Evolutionary conservation across 2,329 filamentous ascomycete species (phyloP).

Genomic region (Helminthosporium solani): DNA sequence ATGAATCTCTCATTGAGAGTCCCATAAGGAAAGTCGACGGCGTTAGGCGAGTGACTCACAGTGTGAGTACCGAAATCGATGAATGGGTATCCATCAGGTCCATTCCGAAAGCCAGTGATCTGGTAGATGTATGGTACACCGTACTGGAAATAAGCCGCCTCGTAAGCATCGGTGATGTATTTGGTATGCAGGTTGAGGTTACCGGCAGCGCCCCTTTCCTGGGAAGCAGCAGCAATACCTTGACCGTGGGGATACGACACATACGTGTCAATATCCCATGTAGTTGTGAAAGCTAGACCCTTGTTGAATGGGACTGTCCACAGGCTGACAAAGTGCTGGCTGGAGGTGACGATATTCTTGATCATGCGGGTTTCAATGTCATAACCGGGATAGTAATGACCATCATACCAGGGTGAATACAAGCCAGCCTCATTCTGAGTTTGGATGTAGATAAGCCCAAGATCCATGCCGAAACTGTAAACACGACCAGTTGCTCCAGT

Average conservation of each 20-base stretch:
- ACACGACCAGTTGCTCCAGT: constrained; percentile 5
- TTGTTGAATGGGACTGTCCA: constrained; percentile 9
- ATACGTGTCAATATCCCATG: constrained; percentile 10
- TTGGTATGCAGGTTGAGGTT: constrained; percentile 9
- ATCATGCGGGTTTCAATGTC: constrained; percentile 7
- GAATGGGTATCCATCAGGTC: constrained; percentile 4
- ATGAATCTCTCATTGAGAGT: constrained; percentile 1
- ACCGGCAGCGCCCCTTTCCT: constrained; percentile 4
- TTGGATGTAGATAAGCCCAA: constrained; percentile 4
- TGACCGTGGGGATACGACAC: constrained; percentile 9
- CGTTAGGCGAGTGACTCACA: constrained; percentile 9
- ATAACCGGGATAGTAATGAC: constrained; percentile 8
- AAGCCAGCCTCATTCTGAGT: constrained; percentile 3
- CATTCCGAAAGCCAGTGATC: constrained; percentile 5
- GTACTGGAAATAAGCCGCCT: constrained; percentile 9
- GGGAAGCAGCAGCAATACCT: constrained; percentile 8
- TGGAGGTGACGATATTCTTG: constrained; percentile 7
- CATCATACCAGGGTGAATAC: constrained; percentile 6
- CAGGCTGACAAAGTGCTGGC: constrained; percentile 5
- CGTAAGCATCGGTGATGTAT: constrained; percentile 7
- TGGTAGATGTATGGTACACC: constrained; percentile 9
- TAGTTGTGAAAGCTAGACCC: constrained; percentile 8
- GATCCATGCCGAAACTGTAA: constrained; percentile 7
- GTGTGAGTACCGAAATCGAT: constrained; percentile 9
- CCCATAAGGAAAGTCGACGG: constrained; percentile 7